Conservation (phyloP, 1,284 basidiomycete species). For the Puccinia polysora region DNA sequence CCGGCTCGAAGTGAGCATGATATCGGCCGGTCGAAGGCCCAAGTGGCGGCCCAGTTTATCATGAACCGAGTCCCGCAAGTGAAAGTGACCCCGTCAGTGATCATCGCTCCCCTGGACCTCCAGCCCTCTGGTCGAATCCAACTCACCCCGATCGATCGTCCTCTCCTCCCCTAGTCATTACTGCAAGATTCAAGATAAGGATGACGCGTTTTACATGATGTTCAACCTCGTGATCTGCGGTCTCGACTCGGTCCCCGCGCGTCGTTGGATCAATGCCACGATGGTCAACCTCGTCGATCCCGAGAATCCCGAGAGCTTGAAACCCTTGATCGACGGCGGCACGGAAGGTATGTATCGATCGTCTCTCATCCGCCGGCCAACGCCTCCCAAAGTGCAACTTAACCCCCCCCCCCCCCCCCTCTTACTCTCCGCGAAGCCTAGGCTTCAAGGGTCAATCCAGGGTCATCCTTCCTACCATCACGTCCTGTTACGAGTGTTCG, state of each 20-base stretch:
- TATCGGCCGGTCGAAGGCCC: constrained; percentile 90
- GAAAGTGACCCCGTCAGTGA: constrained; percentile 80
- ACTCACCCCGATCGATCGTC: background rate
- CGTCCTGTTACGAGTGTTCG: constrained; percentile 96
- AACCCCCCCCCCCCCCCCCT: background rate
- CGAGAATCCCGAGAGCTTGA: constrained; percentile 83
- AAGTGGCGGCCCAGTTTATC: constrained; percentile 86
- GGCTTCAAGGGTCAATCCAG: constrained; percentile 98
- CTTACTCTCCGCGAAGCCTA: constrained; percentile 51
- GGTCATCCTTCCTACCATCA: constrained; percentile 90
- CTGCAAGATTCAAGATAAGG: constrained; percentile 98
- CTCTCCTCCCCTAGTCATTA: constrained; percentile 64
- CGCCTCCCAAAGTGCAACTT: background rate
- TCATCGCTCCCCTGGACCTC: background rate
- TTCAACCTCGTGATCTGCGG: constrained; percentile 97
- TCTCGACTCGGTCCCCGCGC: constrained; percentile 92
- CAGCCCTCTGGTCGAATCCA: too few species aligned
- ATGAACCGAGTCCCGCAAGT: constrained; percentile 92
- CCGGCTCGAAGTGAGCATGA: constrained; percentile 67
- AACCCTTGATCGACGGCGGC: constrained; percentile 97
- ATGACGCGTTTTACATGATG: constrained; percentile 89
- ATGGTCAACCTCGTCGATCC: constrained; percentile 88
- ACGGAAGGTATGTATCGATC: constrained; percentile 72
- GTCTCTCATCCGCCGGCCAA: background rate
- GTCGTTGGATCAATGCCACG: constrained; percentile 98